Conservation (phyloP, 1,139 yeast genomes). For the Suhomyces coccinellae region DNA sequence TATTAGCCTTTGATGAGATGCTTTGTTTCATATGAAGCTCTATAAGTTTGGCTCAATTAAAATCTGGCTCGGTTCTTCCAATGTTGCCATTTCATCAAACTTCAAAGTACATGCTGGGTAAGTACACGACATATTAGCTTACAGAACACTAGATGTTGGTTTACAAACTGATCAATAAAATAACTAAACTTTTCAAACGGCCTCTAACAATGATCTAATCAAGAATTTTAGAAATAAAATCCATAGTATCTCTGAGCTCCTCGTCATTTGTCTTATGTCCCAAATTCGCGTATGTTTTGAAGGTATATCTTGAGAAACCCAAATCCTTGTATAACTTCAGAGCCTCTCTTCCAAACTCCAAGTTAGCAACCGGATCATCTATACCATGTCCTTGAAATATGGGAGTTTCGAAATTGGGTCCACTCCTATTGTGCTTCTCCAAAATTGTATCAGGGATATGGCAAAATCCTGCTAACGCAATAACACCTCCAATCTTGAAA, state of each 20-base stretch:
- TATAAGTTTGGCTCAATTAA: background rate
- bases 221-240: conserved; percentile 40
- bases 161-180: no score
- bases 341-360: conserved; percentile 50
- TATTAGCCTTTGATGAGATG: background rate
- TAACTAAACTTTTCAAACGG: background rate
- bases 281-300: conserved; percentile 62
- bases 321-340: conserved; percentile 45
- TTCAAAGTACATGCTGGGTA: background rate
- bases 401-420: conserved; percentile 63
- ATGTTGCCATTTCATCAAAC: no score
- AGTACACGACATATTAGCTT: background rate
- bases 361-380: conserved; percentile 64
- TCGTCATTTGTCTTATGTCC: conserved; percentile 67
- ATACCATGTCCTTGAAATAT: conserved; percentile 89
- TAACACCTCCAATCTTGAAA: conserved; percentile 71
- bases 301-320: conserved; percentile 55
- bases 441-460: conserved; percentile 50
- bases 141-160: no score
- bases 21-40: background rate
- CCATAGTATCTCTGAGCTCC: conserved; percentile 60
- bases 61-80: no score
- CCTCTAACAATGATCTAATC: background rate
- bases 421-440: conserved; percentile 21
- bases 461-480: conserved; percentile 77